Percentiles rank a stretch among this genome's conserved stretches.
Evolutionary conservation across 2,329 filamentous ascomycete species (phyloP).

Genomic region (Paramyrothecium roridum): DNA sequence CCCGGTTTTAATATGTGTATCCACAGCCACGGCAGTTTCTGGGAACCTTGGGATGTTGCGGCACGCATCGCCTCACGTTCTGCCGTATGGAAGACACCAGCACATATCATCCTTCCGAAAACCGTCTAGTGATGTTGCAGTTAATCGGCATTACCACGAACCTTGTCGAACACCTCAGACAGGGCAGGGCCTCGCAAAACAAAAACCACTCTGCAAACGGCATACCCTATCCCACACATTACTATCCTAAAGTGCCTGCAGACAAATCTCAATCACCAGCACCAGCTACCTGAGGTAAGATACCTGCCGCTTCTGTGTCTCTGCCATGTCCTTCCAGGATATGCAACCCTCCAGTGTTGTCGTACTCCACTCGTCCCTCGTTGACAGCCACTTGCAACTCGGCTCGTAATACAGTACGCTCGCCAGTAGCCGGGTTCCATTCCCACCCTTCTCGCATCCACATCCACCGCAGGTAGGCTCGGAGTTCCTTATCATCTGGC

Average conservation of each 20-base stretch:
- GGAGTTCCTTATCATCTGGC: slow-evolving; percentile 83
- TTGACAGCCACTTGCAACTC: slow-evolving; percentile 55
- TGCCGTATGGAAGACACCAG: not conserved
- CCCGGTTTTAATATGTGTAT: too few relatives aligned
- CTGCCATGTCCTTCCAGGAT: slow-evolving; percentile 28
- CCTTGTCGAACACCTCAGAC: not conserved
- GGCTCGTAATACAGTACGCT: slow-evolving; percentile 48
- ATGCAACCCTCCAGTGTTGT: slow-evolving; percentile 44
- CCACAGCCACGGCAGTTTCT: too few relatives aligned
- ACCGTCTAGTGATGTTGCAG: not conserved
- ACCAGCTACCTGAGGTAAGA: too few relatives aligned
- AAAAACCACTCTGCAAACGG: too few relatives aligned
- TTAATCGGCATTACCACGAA: not conserved
- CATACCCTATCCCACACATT: too few relatives aligned
- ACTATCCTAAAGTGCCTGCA: too few relatives aligned
- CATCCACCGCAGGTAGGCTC: slow-evolving; percentile 84
- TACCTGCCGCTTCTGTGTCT: not conserved
- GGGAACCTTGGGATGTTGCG: too few relatives aligned
- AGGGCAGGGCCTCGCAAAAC: too few relatives aligned
- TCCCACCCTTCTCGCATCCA: slow-evolving; percentile 84
- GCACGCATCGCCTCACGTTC: too few relatives aligned
- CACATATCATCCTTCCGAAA: not conserved
- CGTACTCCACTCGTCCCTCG: slow-evolving; percentile 54
- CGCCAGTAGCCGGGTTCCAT: slow-evolving; percentile 73
- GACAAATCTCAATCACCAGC: too few relatives aligned